Conservation (phyloP, 2,329 filamentous ascomycete genomes). For the Neonectria ditissima region DNA sequence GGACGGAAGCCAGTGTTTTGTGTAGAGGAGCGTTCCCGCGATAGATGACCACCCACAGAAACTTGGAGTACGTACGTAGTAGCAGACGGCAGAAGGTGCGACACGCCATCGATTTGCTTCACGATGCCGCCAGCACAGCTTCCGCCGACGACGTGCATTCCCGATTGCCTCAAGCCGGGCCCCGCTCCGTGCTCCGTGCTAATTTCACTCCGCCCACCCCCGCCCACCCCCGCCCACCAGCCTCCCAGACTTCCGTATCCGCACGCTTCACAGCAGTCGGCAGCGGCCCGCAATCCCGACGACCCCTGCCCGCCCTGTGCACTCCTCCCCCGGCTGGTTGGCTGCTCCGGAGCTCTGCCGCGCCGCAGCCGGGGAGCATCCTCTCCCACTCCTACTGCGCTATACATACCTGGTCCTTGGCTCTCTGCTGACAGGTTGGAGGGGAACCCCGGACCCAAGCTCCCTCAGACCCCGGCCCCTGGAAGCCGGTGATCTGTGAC, state of each 20-base stretch:
- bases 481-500: constrained; percentile 17
- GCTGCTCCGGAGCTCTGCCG: neutral
- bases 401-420: neutral
- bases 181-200: constrained; percentile 32
- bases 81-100: neutral
- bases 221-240: no score
- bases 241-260: constrained; percentile 14
- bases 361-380: neutral
- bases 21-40: neutral
- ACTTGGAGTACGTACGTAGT: neutral
- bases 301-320: constrained; percentile 16
- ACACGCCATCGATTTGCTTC: neutral
- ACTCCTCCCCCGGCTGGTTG: constrained; percentile 3
- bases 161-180: constrained; percentile 17
- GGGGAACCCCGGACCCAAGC: constrained; percentile 17
- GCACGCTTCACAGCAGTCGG: neutral
- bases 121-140: neutral
- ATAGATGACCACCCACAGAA: neutral
- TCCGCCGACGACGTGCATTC: constrained; percentile 19
- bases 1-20: constrained; percentile 1
- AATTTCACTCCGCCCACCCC: constrained; percentile 37
- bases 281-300: constrained; percentile 35
- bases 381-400: neutral
- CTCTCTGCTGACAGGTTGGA: neutral
- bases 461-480: constrained; percentile 15